Base-by-base conservation (phyloP, 148 eudicot species). In the Rhododendron vialii region DNA sequence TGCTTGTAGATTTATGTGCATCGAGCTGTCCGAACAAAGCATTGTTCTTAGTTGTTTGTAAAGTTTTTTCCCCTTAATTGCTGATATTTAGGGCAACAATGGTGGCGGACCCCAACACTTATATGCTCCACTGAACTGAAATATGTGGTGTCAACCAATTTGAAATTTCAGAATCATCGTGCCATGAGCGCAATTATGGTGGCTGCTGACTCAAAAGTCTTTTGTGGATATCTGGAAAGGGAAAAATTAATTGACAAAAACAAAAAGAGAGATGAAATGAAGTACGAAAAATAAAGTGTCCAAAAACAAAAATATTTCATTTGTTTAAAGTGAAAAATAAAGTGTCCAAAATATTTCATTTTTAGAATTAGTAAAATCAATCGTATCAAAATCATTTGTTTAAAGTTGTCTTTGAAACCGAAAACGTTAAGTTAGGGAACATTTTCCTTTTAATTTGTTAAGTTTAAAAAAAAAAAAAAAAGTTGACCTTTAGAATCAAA, bases 161-260 rank as follows among this genome's bases (percentile, higher is more conserved):
- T 77, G 48, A 77, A 41, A 77, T 75, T 17, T 20, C 26, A 1
- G 14, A 83, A 47, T 51, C 76, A 24, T 11, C 33, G 15, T 3
- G 30, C 55, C 36, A 35, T 67, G 28, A 38, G 24, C 20, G 1
- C 35, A 7, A 22, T 53, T 33, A 63, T 41, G 43, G 26, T 83
- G 80, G 80, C 80, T 67, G 53, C 33, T 35, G 38, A 74, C 85
- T 53, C 75, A 61, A 48, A 71, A 83, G 55, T 63, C 69, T 74
- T 83, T 26, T 41, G 67, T 24, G 12, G 13, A 17, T 75, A 75
- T 75, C 47, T 35, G 5, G 33, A 67, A 26, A 67, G 5, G 4
- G 12, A 2, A 67, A 10, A 26, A n/a, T 59, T 59, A 20, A n/a
- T 9, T 10, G 2, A 65, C 73, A n/a, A 65, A 65, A n/a, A n/a